These are phyloP conservation scores for Zygoascus biomembranicola DNA, from an alignment of 805 yeast genomes.

Conservation along the genomic window DNA sequence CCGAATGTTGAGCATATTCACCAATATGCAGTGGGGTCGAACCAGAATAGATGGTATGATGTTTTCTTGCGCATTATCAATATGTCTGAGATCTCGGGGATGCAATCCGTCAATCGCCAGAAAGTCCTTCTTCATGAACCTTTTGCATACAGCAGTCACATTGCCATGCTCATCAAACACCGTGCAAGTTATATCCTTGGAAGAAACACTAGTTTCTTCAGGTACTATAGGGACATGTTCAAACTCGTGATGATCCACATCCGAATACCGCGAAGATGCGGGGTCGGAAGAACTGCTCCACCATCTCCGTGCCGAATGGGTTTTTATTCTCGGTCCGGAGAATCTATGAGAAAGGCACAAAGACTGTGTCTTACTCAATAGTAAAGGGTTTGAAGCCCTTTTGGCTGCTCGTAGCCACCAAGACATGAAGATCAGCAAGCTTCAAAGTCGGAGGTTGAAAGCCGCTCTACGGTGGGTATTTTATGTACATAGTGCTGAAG, in stretches of 20 bases:
- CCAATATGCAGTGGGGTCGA: constrained; percentile 46
- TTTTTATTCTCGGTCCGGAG: too few species aligned
- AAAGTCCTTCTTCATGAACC: constrained; percentile 48
- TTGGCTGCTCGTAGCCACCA: too few species aligned
- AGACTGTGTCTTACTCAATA: too few species aligned
- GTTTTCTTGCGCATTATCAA: constrained; percentile 58
- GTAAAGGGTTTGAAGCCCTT: too few species aligned
- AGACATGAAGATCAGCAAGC: too few species aligned
- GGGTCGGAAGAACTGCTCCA: background rate
- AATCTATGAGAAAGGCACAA: too few species aligned
- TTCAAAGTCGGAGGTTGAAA: too few species aligned
- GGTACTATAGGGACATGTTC: background rate
- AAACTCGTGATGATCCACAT: background rate
- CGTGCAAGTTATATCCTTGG: constrained; percentile 37
- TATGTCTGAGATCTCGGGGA: constrained; percentile 81
- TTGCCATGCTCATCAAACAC: constrained; percentile 50
- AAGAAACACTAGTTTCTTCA: background rate
- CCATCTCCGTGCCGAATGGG: background rate
- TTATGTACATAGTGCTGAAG: too few species aligned
- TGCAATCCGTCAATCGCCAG: constrained; percentile 60
- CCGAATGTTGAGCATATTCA: constrained; percentile 54
- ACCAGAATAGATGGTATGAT: constrained; percentile 61
- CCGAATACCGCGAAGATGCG: background rate
- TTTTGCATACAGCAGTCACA: constrained; percentile 49
- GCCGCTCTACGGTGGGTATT: too few species aligned